phyloP scores from a whole-genome alignment of 2,329 filamentous ascomycete species.

The Phyllosticta paracitricarpa region DNA sequence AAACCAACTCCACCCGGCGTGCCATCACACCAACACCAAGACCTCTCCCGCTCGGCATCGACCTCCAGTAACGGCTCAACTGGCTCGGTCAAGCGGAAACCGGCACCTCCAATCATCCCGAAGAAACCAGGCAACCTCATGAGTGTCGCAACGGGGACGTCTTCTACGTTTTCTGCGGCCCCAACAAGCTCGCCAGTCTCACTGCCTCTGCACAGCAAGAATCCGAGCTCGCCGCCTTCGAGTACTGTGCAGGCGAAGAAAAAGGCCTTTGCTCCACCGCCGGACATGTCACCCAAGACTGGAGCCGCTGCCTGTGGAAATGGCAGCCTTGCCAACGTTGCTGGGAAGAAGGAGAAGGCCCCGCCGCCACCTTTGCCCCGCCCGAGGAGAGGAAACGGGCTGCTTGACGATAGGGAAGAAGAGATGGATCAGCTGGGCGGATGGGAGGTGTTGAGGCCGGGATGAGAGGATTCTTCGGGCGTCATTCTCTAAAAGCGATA shows the following conservation, averaged over 20 bases:
- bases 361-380: constrained; percentile 1
- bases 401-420: constrained; percentile 25
- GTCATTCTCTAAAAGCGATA: not conserved
- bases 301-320: not conserved
- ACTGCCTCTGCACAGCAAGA: not conserved
- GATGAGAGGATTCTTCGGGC: not conserved
- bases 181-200: not conserved
- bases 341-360: not conserved
- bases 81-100: constrained; percentile 4
- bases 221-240: not conserved
- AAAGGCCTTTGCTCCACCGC: not conserved
- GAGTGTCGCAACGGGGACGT: not conserved
- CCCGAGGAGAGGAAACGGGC: constrained; percentile 12
- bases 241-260: constrained; percentile 1
- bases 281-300: not conserved
- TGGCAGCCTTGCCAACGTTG: not conserved
- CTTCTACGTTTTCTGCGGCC: not conserved
- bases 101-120: constrained; percentile 3
- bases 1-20: constrained; percentile 20
- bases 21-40: not conserved
- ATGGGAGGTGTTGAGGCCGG: constrained; percentile 30
- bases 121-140: constrained; percentile 7
- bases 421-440: constrained; percentile 24
- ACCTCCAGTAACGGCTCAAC: constrained; percentile 1
- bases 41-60: constrained; percentile 4